A percentile compares a stretch with the other conserved stretches of the same genome.
Evolutionary conservation across 2,329 filamentous ascomycete genomes (phyloP).

Genomic region (Fonsecaea monophora): DNA sequence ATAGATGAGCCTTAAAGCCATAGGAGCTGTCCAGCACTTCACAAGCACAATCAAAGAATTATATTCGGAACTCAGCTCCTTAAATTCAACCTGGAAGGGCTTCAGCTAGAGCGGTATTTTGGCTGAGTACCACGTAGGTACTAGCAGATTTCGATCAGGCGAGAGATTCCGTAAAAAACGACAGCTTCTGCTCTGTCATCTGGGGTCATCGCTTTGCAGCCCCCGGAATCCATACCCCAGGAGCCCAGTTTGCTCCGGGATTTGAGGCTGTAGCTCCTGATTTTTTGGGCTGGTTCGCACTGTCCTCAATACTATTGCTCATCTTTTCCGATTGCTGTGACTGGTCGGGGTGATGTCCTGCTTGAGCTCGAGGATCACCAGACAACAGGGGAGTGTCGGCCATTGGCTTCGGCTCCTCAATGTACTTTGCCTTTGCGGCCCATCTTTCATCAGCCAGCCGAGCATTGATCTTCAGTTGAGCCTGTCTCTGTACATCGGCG

Average conservation of each 20-base stretch:
- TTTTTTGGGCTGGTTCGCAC: conserved; percentile 13
- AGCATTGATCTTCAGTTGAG: conserved; percentile 65
- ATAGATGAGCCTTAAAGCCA: not conserved
- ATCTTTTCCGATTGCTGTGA: conserved; percentile 16
- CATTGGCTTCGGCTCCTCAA: conserved; percentile 60
- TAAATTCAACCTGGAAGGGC: not conserved
- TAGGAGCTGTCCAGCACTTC: not conserved
- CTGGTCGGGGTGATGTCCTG: conserved; percentile 12
- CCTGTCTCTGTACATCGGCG: conserved; percentile 62
- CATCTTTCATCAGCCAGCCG: conserved; percentile 66
- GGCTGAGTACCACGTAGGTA: not conserved
- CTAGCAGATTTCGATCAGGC: not conserved
- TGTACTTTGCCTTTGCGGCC: conserved; percentile 64
- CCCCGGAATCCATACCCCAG: conserved; percentile 29
- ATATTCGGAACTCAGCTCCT: not conserved
- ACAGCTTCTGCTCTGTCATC: not conserved
- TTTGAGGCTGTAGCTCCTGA: conserved; percentile 21
- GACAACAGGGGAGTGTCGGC: conserved; percentile 15
- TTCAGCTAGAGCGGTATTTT: not conserved
- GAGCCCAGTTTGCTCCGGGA: conserved; percentile 29
- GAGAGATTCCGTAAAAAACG: not conserved
- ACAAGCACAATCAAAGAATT: not conserved
- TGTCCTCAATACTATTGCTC: conserved; percentile 14
- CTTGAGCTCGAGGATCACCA: conserved; percentile 21
- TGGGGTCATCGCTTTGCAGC: conserved; percentile 27